These are phyloP conservation scores for Edaphochlamys debaryana DNA, from an alignment of 139 green algal genomes.

Conservation along the genomic window DNA sequence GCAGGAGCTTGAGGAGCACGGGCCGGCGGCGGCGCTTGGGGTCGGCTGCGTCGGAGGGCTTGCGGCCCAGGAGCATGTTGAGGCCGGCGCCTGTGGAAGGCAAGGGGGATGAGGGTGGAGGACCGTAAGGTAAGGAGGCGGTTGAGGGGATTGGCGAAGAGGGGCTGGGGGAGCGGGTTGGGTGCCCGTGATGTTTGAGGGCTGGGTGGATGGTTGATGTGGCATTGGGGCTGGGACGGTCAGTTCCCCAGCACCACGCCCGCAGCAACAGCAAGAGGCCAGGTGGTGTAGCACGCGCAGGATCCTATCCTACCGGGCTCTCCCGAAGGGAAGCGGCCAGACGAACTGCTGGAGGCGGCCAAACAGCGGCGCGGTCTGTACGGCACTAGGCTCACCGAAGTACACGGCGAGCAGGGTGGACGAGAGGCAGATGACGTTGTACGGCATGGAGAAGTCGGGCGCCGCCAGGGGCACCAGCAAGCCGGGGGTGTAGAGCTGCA, in stretches of 20 bases:
- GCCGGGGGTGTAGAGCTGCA: conserved; percentile 61
- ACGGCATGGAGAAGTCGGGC: conserved; percentile 96
- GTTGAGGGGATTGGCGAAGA: conserved; percentile 98
- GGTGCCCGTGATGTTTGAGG: no score
- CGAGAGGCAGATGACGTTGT: conserved; percentile 94
- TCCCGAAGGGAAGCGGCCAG: no score
- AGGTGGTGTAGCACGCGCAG: no score
- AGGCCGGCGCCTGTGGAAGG: conserved; percentile 73
- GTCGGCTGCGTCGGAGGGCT: background rate
- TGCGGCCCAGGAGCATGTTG: conserved; percentile 58
- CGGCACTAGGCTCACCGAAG: no score
- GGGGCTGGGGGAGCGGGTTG: conserved; percentile 82
- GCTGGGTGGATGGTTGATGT: no score
- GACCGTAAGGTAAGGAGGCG: conserved; percentile 91
- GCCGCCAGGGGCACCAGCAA: conserved; percentile 80
- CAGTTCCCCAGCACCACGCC: no score
- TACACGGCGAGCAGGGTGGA: conserved; percentile 87
- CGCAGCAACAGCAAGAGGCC: no score
- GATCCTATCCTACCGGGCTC: no score
- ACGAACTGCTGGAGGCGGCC: no score
- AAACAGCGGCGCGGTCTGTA: no score
- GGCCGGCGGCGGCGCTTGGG: background rate
- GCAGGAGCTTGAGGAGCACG: background rate
- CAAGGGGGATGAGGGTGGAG: conserved; percentile 85
- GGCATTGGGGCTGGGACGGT: no score